Conservation (phyloP, 1,284 basidiomycete genomes). For the Irpex sp. region DNA sequence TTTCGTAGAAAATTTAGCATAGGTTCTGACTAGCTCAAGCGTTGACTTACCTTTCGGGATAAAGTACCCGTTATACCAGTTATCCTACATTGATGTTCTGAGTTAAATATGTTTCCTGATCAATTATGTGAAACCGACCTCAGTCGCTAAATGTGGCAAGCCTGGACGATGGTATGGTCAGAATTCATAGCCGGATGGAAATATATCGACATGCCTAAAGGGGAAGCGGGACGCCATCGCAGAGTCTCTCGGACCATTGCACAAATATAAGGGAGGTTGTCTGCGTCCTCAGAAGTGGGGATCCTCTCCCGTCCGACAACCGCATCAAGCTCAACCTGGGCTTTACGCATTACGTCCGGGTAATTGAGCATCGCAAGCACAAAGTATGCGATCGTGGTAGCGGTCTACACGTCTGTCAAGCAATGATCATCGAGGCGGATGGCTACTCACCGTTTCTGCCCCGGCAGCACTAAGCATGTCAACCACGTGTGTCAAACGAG, state of each 20-base stretch:
- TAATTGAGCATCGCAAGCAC: constrained; percentile 3
- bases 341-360: constrained; percentile 1
- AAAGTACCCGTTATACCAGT: background rate
- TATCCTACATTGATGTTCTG: background rate
- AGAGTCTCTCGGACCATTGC: constrained; percentile 6
- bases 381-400: background rate
- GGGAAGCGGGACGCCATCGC: background rate
- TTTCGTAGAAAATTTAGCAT: background rate
- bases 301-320: constrained; percentile 1
- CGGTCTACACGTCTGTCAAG: background rate
- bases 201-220: background rate
- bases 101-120: background rate
- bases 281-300: background rate
- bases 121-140: background rate
- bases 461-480: background rate
- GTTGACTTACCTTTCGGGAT: background rate
- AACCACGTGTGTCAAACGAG: too few species aligned
- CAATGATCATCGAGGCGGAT: background rate
- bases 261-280: constrained; percentile 1
- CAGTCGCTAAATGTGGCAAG: background rate
- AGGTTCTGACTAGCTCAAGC: background rate
- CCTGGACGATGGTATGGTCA: background rate
- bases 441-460: background rate
- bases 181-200: background rate
- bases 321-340: constrained; percentile 3